Percentiles rank a stretch among this genome's conserved stretches.
phyloP scores from a whole-genome alignment of 2,329 filamentous ascomycete genomes.

The Diaporthe sp. region DNA sequence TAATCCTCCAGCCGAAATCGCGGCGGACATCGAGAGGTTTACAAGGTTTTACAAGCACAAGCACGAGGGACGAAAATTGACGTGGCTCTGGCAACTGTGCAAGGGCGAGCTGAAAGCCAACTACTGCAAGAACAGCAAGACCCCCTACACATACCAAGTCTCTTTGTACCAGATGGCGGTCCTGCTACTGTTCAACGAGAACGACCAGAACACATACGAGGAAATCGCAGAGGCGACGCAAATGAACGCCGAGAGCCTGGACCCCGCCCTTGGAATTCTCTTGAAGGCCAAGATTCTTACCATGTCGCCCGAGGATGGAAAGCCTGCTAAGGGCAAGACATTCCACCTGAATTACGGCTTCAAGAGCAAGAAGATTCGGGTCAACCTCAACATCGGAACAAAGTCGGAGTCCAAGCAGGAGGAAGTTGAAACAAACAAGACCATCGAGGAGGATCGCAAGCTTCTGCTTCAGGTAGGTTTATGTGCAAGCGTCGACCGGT shows the following conservation, averaged over 20 bases:
- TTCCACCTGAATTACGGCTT: conserved; percentile 94
- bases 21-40: conserved; percentile 90
- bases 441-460: conserved; percentile 97
- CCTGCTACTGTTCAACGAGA: conserved; percentile 93
- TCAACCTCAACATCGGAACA: conserved; percentile 95
- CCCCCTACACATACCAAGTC: conserved; percentile 96
- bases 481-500: conserved; percentile 16
- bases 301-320: conserved; percentile 78
- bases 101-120: conserved; percentile 97
- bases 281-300: conserved; percentile 92
- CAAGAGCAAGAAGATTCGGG: conserved; percentile 98
- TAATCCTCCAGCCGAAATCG: conserved; percentile 85
- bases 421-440: conserved; percentile 98
- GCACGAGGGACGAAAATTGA: conserved; percentile 95
- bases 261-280: conserved; percentile 87
- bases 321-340: conserved; percentile 81
- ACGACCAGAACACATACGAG: conserved; percentile 85
- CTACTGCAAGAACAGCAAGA: conserved; percentile 90
- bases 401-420: conserved; percentile 97
- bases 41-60: conserved; percentile 94
- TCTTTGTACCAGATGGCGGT: conserved; percentile 99
- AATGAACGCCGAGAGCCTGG: conserved; percentile 84
- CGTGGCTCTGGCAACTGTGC: conserved; percentile 98
- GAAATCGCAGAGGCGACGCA: conserved; percentile 87
- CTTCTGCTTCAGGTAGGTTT: conserved; percentile 90